Evolutionary conservation across 495 filamentous ascomycete genomes (phyloP).

Genomic region (Haplographium delicatum): DNA sequence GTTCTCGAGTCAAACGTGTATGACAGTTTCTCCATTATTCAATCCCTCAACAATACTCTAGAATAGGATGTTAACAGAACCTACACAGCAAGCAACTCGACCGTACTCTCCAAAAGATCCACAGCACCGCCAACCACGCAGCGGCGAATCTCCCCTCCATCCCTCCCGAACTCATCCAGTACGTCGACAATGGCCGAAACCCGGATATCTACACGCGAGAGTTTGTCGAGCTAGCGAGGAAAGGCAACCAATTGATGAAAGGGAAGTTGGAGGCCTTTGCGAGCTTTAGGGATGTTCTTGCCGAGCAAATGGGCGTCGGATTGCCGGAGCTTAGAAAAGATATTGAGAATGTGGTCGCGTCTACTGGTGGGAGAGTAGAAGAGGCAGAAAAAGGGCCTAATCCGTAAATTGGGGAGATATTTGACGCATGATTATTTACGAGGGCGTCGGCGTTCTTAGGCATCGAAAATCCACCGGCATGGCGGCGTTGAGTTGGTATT

Average conservation of each 20-base stretch:
- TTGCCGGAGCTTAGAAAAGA: conserved; percentile 74
- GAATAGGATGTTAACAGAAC: background rate
- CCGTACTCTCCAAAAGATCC: conserved; percentile 37
- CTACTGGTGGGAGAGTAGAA: conserved; percentile 28
- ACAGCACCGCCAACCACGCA: conserved; percentile 29
- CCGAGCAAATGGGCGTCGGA: conserved; percentile 67
- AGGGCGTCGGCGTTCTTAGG: no score
- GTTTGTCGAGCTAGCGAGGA: conserved; percentile 86
- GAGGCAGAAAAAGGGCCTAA: background rate
- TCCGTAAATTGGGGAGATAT: no score
- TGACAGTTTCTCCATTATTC: conserved; percentile 12
- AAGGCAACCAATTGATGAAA: conserved; percentile 76
- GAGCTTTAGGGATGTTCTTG: conserved; percentile 75
- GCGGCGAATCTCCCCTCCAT: conserved; percentile 38
- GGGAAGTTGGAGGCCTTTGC: conserved; percentile 80
- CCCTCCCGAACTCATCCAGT: conserved; percentile 86
- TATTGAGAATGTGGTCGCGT: conserved; percentile 55
- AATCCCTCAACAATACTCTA: conserved; percentile 5
- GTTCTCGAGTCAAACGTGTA: conserved; percentile 62
- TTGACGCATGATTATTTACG: no score
- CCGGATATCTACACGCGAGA: conserved; percentile 98
- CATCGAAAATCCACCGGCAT: background rate
- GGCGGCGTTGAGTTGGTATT: no score
- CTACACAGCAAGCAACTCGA: conserved; percentile 26
- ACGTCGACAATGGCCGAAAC: conserved; percentile 90